Evolutionary conservation across 2,329 filamentous ascomycete genomes (phyloP), one percentile per base, ranked within the genome.

Genomic region (Botrytis elliptica): DNA sequence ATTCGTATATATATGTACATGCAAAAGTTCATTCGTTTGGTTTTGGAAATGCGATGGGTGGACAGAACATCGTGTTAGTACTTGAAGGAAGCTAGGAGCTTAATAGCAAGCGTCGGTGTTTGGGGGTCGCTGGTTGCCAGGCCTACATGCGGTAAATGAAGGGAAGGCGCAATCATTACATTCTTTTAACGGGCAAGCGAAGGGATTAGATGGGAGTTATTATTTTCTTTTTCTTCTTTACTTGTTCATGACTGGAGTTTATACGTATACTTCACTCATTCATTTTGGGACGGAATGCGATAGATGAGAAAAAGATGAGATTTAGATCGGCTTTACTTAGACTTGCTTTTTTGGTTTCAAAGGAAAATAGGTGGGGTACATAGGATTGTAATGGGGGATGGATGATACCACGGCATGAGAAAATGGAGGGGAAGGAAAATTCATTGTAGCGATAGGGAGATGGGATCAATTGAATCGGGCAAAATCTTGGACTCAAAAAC

Each of bases 331-430:
- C 52, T 69, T 12, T 69, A 38, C 60, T 63, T 63, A 42, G 60
- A 40, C 25, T 63, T 59, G 22, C 4, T 40, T 63, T 40, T 22
- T n/a, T 63, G 40, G 36, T 38, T 63, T 63, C 18, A 20, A 33
- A n/a, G n/a, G 36, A 42, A 69, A 57, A 57, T 69, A 57, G 66
- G 40, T 33, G 18, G 36, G 66, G n/a, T 29, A 57, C 40, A 29
- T 33, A 69, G 40, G 66, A 68, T 42, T 4, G 33, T 68, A 57
- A 57, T 68, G 49, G 66, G 29, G n/a, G n/a, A 57, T 69, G 52
- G 38, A 42, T 69, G 66, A 69, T 69, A 69, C 66, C 66, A 69
- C 36, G 66, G 66, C 40, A 69, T 42, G 38, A 33, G 62, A 29
- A 29, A 64, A 42, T 25, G 22, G 7, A 42, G 38, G 38, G 38